Evolutionary conservation across 352 stramenopile species (phyloP).

Genomic region (Pythium volutum): DNA sequence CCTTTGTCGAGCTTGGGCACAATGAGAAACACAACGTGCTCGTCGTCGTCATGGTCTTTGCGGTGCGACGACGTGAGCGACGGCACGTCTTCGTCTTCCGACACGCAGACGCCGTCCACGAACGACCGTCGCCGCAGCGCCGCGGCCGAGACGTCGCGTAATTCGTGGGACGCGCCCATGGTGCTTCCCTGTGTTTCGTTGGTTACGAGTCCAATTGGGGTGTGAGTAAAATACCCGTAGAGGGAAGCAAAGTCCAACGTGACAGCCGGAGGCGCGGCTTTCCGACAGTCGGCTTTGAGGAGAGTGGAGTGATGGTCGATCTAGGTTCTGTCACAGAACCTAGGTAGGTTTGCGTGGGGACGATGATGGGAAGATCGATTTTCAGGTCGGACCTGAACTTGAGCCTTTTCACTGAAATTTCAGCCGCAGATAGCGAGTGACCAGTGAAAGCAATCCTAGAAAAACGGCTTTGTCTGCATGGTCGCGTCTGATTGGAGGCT

Average conservation of each 20-base stretch:
- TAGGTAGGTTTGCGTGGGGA: not conserved
- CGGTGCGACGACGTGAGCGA: constrained; percentile 65
- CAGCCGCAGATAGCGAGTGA: not conserved
- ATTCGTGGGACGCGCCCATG: not conserved
- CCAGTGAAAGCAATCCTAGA: too few relatives aligned
- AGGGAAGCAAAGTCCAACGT: constrained; percentile 13
- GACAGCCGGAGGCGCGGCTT: not conserved
- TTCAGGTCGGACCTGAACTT: not conserved
- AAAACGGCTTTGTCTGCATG: not conserved
- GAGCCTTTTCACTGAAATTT: not conserved
- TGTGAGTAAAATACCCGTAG: too few relatives aligned
- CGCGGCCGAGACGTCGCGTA: constrained; percentile 19
- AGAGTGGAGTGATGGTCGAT: constrained; percentile 11
- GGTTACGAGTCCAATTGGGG: too few relatives aligned
- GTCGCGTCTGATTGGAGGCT: not conserved
- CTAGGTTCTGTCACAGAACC: not conserved
- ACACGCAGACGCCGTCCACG: constrained; percentile 51
- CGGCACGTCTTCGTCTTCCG: constrained; percentile 60
- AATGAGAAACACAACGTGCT: constrained; percentile 72
- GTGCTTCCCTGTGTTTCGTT: too few relatives aligned
- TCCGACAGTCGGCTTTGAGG: not conserved
- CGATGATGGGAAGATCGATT: not conserved
- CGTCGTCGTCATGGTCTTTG: constrained; percentile 43
- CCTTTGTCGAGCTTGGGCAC: constrained; percentile 39
- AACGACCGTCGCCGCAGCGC: constrained; percentile 18